Conservation (phyloP, 139 green algal species). For the Chlorella ohadii region DNA sequence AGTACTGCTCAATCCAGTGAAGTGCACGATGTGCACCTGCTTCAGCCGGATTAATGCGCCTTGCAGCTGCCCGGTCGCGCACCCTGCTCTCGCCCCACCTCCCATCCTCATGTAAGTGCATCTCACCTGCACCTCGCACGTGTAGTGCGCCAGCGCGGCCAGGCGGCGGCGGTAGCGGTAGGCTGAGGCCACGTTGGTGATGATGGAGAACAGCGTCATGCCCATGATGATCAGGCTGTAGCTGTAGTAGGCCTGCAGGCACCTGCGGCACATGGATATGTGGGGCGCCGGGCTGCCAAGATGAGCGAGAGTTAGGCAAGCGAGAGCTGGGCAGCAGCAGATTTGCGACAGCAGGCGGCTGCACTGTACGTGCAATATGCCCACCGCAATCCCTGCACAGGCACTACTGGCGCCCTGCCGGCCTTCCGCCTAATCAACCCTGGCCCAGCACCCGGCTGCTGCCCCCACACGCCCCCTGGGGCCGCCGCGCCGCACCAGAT, state of each 20-base stretch:
- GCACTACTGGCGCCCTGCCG: not conserved
- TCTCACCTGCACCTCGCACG: slow-evolving; percentile 40
- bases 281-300: no score
- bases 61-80: no score
- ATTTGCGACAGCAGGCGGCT: not conserved
- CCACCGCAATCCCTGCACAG: not conserved
- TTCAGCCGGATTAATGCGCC: no score
- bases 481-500: slow-evolving; percentile 34
- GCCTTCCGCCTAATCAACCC: not conserved
- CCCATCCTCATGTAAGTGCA: no score
- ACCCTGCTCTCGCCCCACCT: no score
- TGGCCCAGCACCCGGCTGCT: no score
- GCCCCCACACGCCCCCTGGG: not conserved
- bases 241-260: slow-evolving; percentile 40
- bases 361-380: not conserved
- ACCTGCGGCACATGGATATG: slow-evolving; percentile 4
- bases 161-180: slow-evolving; percentile 38
- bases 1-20: no score
- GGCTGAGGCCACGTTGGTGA: slow-evolving; percentile 29
- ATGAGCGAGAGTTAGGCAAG: not conserved
- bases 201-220: slow-evolving; percentile 49
- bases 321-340: not conserved
- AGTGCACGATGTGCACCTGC: no score
- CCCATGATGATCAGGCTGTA: slow-evolving; percentile 44
- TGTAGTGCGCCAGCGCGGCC: slow-evolving; percentile 46